A percentile compares a stretch with the other conserved stretches of the same genome.
These are phyloP conservation scores for Margaritispora aquatica DNA, from an alignment of 495 filamentous ascomycete genomes.

Conservation along the genomic window DNA sequence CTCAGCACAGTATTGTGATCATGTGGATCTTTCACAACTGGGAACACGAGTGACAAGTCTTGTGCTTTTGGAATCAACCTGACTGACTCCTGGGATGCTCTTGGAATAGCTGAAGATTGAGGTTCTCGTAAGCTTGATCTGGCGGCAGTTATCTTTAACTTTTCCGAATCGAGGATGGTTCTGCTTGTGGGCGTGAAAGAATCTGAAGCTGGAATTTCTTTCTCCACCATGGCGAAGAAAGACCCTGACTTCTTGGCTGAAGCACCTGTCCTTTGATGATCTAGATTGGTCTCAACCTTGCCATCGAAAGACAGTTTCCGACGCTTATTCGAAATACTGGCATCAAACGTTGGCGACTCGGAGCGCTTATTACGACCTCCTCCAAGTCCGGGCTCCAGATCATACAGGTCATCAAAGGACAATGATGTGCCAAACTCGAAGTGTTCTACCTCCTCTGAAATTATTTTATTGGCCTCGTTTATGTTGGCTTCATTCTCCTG, in stretches of 20 bases:
- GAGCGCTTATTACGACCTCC: background rate
- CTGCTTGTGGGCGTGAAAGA: background rate
- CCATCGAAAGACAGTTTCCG: background rate
- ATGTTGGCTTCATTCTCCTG: background rate
- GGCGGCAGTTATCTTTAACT: background rate
- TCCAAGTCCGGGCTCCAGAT: background rate
- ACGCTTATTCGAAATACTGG: background rate
- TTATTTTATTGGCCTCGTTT: background rate
- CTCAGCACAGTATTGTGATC: slow-evolving; percentile 56
- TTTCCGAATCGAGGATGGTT: background rate
- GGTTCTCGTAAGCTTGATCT: background rate
- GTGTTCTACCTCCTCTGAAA: background rate
- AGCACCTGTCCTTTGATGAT: background rate
- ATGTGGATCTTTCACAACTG: slow-evolving; percentile 74
- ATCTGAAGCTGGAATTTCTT: background rate
- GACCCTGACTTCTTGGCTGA: background rate
- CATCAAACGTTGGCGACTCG: background rate
- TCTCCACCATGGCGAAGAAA: background rate
- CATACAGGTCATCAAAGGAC: background rate
- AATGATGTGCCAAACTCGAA: background rate
- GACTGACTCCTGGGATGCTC: slow-evolving; percentile 7
- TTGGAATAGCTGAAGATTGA: background rate
- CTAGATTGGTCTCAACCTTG: background rate
- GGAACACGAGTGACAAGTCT: slow-evolving; percentile 49
- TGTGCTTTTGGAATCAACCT: background rate